Conservation (phyloP, 2,329 filamentous ascomycete species). For the Fusarium chuoi region DNA sequence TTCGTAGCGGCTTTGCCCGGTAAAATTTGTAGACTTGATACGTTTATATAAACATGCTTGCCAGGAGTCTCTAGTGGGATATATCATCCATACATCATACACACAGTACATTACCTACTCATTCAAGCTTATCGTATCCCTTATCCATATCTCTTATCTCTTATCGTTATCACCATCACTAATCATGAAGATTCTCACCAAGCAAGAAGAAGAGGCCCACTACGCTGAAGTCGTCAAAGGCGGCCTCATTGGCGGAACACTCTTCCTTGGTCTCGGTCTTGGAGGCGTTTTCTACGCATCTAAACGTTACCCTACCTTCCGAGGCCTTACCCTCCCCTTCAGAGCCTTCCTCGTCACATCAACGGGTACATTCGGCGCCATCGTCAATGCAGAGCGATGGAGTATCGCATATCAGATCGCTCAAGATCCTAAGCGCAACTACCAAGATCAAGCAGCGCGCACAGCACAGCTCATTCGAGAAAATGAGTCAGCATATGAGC, state of each 20-base stretch:
- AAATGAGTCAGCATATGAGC: slow-evolving; percentile 67
- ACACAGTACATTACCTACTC: slow-evolving; percentile 6
- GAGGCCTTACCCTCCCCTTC: slow-evolving; percentile 86
- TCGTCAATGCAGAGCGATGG: slow-evolving; percentile 84
- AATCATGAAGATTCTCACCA: slow-evolving; percentile 93
- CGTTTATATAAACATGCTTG: slow-evolving; percentile 23
- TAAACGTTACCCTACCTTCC: slow-evolving; percentile 79
- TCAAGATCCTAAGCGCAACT: slow-evolving; percentile 73
- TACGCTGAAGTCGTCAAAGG: slow-evolving; percentile 84
- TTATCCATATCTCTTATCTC: background rate
- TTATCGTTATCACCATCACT: slow-evolving; percentile 21
- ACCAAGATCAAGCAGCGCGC: slow-evolving; percentile 71
- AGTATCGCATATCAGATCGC: slow-evolving; percentile 72
- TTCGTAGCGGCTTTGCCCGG: slow-evolving; percentile 16
- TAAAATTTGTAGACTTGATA: background rate
- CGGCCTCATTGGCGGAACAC: slow-evolving; percentile 76
- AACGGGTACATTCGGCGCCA: slow-evolving; percentile 83
- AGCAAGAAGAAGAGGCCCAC: slow-evolving; percentile 90
- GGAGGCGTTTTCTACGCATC: slow-evolving; percentile 74
- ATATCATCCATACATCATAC: background rate
- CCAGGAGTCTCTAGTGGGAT: slow-evolving; percentile 5
- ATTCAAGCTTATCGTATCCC: background rate
- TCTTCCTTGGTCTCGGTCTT: slow-evolving; percentile 74
- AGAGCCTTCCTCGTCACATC: slow-evolving; percentile 90
- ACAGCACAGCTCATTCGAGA: slow-evolving; percentile 63